Percentiles rank a stretch among this genome's conserved stretches.
These are phyloP conservation scores for Clonostachys byssicola DNA, from an alignment of 2,329 filamentous ascomycete species.

Conservation along the genomic window DNA sequence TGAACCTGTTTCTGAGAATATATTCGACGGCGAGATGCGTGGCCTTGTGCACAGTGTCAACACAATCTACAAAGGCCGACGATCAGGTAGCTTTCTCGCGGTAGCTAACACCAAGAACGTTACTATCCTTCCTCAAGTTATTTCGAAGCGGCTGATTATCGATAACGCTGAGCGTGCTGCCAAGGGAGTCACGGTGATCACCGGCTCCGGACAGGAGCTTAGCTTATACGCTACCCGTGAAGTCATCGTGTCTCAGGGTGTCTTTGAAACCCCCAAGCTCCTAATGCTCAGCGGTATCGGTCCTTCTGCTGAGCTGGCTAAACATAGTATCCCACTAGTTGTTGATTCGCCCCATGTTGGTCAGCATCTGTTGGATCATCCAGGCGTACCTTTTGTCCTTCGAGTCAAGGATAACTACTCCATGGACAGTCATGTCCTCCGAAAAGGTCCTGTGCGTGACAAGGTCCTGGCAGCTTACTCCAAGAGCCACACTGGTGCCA, in stretches of 20 bases:
- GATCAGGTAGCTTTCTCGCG: constrained; percentile 46
- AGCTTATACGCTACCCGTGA: constrained; percentile 42
- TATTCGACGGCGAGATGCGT: constrained; percentile 50
- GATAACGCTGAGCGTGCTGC: constrained; percentile 31
- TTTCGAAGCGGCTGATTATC: constrained; percentile 50
- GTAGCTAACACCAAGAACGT: constrained; percentile 50
- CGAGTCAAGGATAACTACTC: constrained; percentile 33
- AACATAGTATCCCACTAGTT: constrained; percentile 47
- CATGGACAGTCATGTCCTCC: constrained; percentile 33
- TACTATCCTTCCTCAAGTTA: constrained; percentile 38
- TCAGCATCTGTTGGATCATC: constrained; percentile 60
- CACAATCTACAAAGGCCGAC: constrained; percentile 52
- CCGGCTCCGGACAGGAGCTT: constrained; percentile 24
- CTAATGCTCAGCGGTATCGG: constrained; percentile 64
- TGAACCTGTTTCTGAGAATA: constrained; percentile 43
- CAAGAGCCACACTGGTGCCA: constrained; percentile 28
- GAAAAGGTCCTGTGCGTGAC: constrained; percentile 21
- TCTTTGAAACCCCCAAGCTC: constrained; percentile 61
- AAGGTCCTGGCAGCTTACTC: constrained; percentile 28
- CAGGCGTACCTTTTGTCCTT: constrained; percentile 46
- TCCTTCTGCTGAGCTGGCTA: constrained; percentile 43
- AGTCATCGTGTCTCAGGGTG: constrained; percentile 44
- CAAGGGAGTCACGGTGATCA: constrained; percentile 42
- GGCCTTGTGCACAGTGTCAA: constrained; percentile 50
- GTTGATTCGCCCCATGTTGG: constrained; percentile 59